Evolutionary conservation across 2,329 filamentous ascomycete genomes (phyloP).

Genomic region (Nemania sp.): DNA sequence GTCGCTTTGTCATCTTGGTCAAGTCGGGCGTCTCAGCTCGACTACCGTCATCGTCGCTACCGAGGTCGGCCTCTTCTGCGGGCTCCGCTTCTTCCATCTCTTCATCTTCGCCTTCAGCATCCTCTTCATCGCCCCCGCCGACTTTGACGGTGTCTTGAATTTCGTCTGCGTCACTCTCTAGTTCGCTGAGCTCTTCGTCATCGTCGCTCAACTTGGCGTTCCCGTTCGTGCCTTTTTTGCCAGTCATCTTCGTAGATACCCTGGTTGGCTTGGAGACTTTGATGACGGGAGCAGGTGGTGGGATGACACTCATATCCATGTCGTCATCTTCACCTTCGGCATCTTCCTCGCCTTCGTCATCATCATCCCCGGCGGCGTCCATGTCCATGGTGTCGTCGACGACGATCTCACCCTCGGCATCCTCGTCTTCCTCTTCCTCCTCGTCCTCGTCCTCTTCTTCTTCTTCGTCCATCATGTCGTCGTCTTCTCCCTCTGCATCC

Average conservation of each 20-base stretch:
- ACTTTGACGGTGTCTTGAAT: slow-evolving; percentile 52
- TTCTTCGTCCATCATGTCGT: slow-evolving; percentile 46
- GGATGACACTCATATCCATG: slow-evolving; percentile 46
- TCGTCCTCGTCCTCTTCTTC: slow-evolving; percentile 31
- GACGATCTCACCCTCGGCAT: slow-evolving; percentile 42
- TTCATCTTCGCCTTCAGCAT: slow-evolving; percentile 49
- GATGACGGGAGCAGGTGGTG: slow-evolving; percentile 49
- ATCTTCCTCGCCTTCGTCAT: slow-evolving; percentile 50
- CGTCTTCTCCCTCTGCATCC: slow-evolving; percentile 45
- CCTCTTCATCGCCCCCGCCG: slow-evolving; percentile 46
- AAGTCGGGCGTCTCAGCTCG: slow-evolving; percentile 58
- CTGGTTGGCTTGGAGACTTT: slow-evolving; percentile 51
- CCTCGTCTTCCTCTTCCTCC: slow-evolving; percentile 47
- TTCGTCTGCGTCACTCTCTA: slow-evolving; percentile 56
- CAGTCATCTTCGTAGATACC: too few species aligned
- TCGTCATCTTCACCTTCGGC: slow-evolving; percentile 59
- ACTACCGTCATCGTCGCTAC: slow-evolving; percentile 52
- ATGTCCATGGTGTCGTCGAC: slow-evolving; percentile 46
- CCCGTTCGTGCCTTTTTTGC: too few species aligned
- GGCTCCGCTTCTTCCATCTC: slow-evolving; percentile 49
- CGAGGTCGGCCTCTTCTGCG: slow-evolving; percentile 47
- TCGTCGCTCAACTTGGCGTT: slow-evolving; percentile 39
- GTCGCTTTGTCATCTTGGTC: slow-evolving; percentile 64
- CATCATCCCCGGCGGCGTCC: slow-evolving; percentile 51
- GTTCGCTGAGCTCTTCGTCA: slow-evolving; percentile 60